Evolutionary conservation across 441 rosid genomes (phyloP).

Genomic region (Erodium moschatum): DNA sequence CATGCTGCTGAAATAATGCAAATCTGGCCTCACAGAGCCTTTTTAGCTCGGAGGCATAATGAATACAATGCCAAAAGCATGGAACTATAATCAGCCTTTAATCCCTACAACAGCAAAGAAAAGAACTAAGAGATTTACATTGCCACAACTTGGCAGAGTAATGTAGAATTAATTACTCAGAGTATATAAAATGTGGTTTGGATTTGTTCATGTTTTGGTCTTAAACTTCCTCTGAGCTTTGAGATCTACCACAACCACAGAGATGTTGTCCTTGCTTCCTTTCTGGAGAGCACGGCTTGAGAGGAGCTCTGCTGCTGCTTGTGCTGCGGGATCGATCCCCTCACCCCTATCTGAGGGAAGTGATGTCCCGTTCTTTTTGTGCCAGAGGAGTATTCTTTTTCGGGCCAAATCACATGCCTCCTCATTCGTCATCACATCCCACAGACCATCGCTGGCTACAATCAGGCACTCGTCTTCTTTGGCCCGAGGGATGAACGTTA

Average conservation of each 20-base stretch:
- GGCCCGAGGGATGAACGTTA: conserved; percentile 54
- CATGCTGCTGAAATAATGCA: too few relatives aligned
- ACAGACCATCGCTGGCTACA: conserved; percentile 78
- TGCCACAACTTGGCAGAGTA: conserved; percentile 21
- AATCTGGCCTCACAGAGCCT: conserved; percentile 30
- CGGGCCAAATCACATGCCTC: conserved; percentile 79
- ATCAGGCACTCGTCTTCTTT: conserved; percentile 81
- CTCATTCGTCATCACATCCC: conserved; percentile 87
- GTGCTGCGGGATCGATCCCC: conserved; percentile 60
- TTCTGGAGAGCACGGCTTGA: conserved; percentile 62
- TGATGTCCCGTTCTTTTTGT: conserved; percentile 45
- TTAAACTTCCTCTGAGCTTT: conserved; percentile 79
- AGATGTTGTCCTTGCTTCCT: conserved; percentile 79
- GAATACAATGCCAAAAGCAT: conserved; percentile 26
- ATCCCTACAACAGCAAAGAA: conserved; percentile 19
- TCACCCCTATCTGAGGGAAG: conserved; percentile 32
- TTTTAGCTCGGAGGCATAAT: conserved; percentile 40
- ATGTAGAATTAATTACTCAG: too few relatives aligned
- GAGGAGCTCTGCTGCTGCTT: conserved; percentile 74
- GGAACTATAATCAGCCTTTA: conserved; percentile 15
- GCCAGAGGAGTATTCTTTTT: conserved; percentile 66
- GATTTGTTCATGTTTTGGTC: conserved; percentile 42
- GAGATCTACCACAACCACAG: conserved; percentile 67
- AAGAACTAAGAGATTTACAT: conserved; percentile 26
- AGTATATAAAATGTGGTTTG: too few relatives aligned